A percentile compares a stretch with the other conserved stretches of the same genome.
Conservation (phyloP, 2,329 filamentous ascomycete genomes). For the Drechslera avenae region DNA sequence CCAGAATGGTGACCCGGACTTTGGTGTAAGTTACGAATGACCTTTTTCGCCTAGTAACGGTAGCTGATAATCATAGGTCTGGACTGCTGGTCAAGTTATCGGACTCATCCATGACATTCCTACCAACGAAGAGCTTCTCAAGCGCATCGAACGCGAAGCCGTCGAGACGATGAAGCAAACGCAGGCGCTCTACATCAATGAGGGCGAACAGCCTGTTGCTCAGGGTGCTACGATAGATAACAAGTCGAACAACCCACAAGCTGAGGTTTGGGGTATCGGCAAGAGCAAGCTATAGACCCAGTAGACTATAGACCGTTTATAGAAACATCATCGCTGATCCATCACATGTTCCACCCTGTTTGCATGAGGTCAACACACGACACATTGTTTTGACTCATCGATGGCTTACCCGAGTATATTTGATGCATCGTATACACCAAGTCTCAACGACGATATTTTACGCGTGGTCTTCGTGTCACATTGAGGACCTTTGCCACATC, state of each 20-base stretch:
- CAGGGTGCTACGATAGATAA: constrained; percentile 31
- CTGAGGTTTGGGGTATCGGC: constrained; percentile 50
- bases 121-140: constrained; percentile 53
- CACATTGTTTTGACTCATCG: no score
- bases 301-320: no score
- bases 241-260: constrained; percentile 48
- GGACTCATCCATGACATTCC: constrained; percentile 60
- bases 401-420: no score
- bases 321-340: no score
- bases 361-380: no score
- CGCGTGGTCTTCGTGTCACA: no score
- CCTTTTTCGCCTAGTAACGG: not conserved
- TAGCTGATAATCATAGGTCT: constrained; percentile 66
- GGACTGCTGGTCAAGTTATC: constrained; percentile 97
- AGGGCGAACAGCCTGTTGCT: constrained; percentile 29
- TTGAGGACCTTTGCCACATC: no score
- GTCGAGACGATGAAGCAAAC: constrained; percentile 49
- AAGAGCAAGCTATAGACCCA: constrained; percentile 50
- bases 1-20: constrained; percentile 86
- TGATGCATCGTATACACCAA: no score
- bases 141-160: constrained; percentile 55
- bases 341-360: no score
- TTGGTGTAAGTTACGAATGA: constrained; percentile 58
- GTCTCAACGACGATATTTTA: no score
- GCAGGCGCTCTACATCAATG: constrained; percentile 43